Conservation (phyloP, 2,329 filamentous ascomycete genomes). For the Neofusicoccum sp. region DNA sequence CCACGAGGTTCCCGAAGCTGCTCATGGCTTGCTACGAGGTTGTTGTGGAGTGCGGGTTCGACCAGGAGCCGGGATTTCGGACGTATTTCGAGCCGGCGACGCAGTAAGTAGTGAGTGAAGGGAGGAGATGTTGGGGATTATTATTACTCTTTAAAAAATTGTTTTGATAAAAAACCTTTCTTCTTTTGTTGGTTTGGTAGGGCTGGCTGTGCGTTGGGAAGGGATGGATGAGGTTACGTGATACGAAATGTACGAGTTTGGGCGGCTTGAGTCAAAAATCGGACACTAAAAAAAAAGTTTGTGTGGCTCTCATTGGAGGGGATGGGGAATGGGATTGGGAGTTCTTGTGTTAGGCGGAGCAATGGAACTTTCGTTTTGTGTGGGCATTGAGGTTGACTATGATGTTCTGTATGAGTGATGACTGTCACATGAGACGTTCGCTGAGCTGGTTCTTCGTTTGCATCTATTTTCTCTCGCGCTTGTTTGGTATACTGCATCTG, state of each 20-base stretch:
- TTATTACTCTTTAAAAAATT: neutral
- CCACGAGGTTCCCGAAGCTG: conserved; percentile 71
- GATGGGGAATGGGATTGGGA: neutral
- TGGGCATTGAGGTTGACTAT: too few species aligned
- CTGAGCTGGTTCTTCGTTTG: too few species aligned
- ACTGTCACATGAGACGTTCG: too few species aligned
- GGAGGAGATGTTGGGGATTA: neutral
- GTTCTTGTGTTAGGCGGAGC: neutral
- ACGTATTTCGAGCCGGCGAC: conserved; percentile 59
- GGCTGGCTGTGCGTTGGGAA: neutral
- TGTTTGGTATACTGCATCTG: too few species aligned
- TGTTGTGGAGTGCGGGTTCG: conserved; percentile 64
- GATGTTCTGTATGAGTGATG: too few species aligned
- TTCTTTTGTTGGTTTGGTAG: neutral
- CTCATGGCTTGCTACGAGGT: conserved; percentile 77
- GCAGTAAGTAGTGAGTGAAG: neutral
- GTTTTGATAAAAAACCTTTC: neutral
- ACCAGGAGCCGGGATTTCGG: conserved; percentile 64
- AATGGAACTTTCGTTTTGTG: neutral
- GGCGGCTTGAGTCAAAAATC: conserved; percentile 8
- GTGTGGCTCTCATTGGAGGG: neutral
- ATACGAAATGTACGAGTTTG: conserved; percentile 1
- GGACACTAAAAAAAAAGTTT: neutral
- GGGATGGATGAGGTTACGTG: neutral
- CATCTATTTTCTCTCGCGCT: too few species aligned